A percentile compares a stretch with the other conserved stretches of the same genome.
Evolutionary conservation across 805 yeast species (phyloP).

Genomic region (Dipodascus albidus): DNA sequence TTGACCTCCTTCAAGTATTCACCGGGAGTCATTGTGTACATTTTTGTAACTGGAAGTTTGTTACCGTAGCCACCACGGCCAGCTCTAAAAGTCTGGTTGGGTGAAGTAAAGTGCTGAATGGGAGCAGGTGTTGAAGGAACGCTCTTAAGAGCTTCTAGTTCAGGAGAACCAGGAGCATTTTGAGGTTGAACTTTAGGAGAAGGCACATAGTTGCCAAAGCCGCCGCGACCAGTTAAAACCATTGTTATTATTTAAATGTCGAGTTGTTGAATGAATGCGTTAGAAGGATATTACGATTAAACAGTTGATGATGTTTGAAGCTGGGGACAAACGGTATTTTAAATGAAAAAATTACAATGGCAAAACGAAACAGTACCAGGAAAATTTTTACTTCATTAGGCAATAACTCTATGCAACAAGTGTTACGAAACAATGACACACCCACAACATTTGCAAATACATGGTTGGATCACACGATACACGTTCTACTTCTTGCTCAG

Average conservation of each 20-base stretch:
- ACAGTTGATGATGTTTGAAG: too few relatives aligned
- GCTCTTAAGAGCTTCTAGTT: slow-evolving; percentile 6
- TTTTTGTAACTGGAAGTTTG: slow-evolving; percentile 20
- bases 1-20: slow-evolving; percentile 25
- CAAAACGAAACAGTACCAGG: too few relatives aligned
- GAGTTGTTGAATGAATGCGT: background rate
- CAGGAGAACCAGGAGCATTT: slow-evolving; percentile 5
- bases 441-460: background rate
- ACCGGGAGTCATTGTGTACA: slow-evolving; percentile 21
- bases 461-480: background rate
- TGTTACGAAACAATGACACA: background rate
- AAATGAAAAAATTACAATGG: too few relatives aligned
- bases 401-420: too few relatives aligned
- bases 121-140: slow-evolving; percentile 25
- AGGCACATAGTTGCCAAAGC: slow-evolving; percentile 20
- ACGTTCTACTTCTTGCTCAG: background rate
- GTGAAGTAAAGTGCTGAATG: slow-evolving; percentile 25
- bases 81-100: slow-evolving; percentile 23
- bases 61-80: slow-evolving; percentile 32
- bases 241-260: slow-evolving; percentile 5
- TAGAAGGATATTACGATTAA: too few relatives aligned
- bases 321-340: too few relatives aligned
- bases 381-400: too few relatives aligned
- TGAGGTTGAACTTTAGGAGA: slow-evolving; percentile 4
- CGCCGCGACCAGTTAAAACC: slow-evolving; percentile 25